Evolutionary conservation across 805 yeast species (phyloP).

Genomic region (Pichia ethanolica): DNA sequence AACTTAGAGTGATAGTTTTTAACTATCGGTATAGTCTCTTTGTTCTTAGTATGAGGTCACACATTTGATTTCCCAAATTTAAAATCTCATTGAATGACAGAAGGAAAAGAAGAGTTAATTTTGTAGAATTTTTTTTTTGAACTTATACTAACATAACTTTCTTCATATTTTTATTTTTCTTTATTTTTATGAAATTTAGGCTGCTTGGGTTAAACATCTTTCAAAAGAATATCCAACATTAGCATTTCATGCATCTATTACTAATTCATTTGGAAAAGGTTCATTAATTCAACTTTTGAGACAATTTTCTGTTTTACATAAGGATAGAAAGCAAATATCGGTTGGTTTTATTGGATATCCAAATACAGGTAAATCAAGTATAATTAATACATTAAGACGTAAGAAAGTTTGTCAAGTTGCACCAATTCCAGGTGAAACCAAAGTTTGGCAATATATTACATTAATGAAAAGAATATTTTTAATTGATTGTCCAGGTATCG

Average conservation of each 20-base stretch:
- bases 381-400: constrained; percentile 85
- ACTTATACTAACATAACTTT: constrained; percentile 26
- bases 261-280: constrained; percentile 97
- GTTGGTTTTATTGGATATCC: constrained; percentile 98
- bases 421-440: constrained; percentile 98
- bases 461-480: constrained; percentile 91
- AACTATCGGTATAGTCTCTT: constrained; percentile 11
- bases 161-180: neutral
- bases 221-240: constrained; percentile 89
- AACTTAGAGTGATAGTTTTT: constrained; percentile 31
- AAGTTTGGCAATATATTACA: constrained; percentile 98
- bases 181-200: constrained; percentile 39
- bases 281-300: constrained; percentile 87
- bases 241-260: constrained; percentile 97
- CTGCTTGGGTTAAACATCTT: constrained; percentile 96
- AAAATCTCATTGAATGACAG: too few relatives aligned
- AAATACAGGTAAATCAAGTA: constrained; percentile 95
- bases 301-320: constrained; percentile 84
- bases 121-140: neutral
- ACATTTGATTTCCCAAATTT: constrained; percentile 34
- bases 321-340: constrained; percentile 91
- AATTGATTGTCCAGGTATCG: constrained; percentile 98
- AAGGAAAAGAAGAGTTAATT: too few relatives aligned
- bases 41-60: constrained; percentile 87
- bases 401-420: constrained; percentile 97